A percentile compares a stretch with the other conserved stretches of the same genome.
These are phyloP conservation scores for Rhodotorula sp. DNA, from an alignment of 1,284 basidiomycete genomes.

Conservation along the genomic window DNA sequence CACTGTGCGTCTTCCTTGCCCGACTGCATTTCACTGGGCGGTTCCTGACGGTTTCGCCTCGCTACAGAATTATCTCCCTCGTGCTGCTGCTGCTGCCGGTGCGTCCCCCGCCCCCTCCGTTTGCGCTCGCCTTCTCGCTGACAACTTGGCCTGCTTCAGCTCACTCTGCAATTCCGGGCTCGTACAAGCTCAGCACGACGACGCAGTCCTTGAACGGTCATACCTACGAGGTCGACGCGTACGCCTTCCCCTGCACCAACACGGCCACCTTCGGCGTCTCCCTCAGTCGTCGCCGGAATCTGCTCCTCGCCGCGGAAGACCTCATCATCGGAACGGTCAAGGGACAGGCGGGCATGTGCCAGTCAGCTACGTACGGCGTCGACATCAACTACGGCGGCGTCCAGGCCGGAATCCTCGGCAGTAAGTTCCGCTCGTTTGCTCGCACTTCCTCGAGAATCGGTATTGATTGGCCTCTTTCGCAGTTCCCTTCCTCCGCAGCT, in stretches of 20 bases:
- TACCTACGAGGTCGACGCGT: background rate
- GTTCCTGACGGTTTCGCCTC: fast-evolving
- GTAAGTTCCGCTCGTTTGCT: background rate
- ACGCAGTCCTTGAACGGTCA: background rate
- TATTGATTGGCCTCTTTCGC: background rate
- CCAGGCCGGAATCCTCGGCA: background rate
- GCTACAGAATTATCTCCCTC: fast-evolving
- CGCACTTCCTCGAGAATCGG: no score
- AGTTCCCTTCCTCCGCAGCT: constrained; percentile 2
- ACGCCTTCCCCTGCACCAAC: background rate
- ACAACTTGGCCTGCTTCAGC: no score
- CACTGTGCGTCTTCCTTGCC: background rate
- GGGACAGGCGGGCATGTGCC: background rate
- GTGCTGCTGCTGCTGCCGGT: no score
- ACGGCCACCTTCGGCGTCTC: background rate
- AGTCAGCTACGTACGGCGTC: background rate
- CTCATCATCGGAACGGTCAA: background rate
- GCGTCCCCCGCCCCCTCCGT: no score
- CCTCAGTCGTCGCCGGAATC: no score
- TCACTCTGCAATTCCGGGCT: no score
- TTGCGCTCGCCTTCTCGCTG: no score
- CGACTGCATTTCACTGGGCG: no score
- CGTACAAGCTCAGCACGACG: no score
- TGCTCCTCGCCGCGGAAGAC: background rate
- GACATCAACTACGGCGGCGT: background rate